These are phyloP conservation scores for Vicia villosa DNA, from an alignment of 306 rosid genomes.

Conservation along the genomic window DNA sequence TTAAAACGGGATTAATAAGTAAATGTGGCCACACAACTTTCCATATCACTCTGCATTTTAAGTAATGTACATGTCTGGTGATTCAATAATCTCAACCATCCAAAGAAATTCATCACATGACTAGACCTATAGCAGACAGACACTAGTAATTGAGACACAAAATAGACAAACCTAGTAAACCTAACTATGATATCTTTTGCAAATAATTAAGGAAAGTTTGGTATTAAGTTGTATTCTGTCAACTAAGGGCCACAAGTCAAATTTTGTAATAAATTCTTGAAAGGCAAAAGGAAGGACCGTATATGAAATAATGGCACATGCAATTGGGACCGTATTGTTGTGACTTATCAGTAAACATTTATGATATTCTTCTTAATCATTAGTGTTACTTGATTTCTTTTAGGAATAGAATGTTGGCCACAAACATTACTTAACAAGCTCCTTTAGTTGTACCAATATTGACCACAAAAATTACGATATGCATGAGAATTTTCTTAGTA, in stretches of 20 bases:
- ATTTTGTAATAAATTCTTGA: slow-evolving; percentile 44
- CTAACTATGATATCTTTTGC: slow-evolving; percentile 26
- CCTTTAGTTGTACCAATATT: slow-evolving; percentile 37
- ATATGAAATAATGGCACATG: slow-evolving; percentile 42
- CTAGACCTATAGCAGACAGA: slow-evolving; percentile 26
- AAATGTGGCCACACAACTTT: too few relatives aligned
- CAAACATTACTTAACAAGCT: slow-evolving; percentile 37
- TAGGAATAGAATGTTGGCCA: slow-evolving; percentile 46
- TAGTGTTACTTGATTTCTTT: slow-evolving; percentile 37
- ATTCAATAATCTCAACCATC: slow-evolving; percentile 8
- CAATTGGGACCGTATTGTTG: slow-evolving; percentile 48
- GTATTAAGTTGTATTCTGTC: slow-evolving; percentile 24
- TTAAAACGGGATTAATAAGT: too few relatives aligned
- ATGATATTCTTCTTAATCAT: slow-evolving; percentile 36
- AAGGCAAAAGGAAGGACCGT: slow-evolving; percentile 42
- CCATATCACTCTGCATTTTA: too few relatives aligned
- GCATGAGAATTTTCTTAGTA: slow-evolving; percentile 39
- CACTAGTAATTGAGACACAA: slow-evolving; percentile 32
- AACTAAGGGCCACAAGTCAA: slow-evolving; percentile 47
- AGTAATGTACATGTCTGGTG: too few relatives aligned
- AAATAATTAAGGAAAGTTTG: slow-evolving; percentile 34
- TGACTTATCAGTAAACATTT: slow-evolving; percentile 45
- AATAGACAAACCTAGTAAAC: slow-evolving; percentile 30
- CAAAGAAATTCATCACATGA: slow-evolving; percentile 25
- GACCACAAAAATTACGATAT: slow-evolving; percentile 38